Percentiles rank a stretch among this genome's conserved stretches.
Conservation (phyloP, 164 flowering plant species). For the Paratinospora sagittata region DNA sequence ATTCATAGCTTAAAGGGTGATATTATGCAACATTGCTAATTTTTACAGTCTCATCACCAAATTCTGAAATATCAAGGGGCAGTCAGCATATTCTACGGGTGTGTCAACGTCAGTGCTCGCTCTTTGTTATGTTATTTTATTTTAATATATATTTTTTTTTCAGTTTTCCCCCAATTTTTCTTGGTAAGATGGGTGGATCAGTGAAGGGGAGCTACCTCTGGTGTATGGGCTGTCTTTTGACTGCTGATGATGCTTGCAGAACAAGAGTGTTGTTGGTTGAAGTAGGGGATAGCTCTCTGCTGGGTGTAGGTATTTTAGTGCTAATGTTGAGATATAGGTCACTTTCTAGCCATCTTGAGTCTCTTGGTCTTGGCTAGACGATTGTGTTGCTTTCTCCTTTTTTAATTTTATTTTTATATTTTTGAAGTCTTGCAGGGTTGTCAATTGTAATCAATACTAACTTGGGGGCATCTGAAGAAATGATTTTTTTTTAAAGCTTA, state of each 20-base stretch:
- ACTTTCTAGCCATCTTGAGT: slow-evolving; percentile 10
- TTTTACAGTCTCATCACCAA: not conserved
- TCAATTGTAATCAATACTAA: slow-evolving; percentile 1
- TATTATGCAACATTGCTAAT: not conserved
- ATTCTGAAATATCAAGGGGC: not conserved
- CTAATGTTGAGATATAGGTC: slow-evolving; percentile 21
- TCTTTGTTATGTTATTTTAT: slow-evolving; percentile 4
- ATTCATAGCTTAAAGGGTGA: slow-evolving; percentile 36
- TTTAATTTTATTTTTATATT: not conserved
- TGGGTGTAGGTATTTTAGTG: slow-evolving; percentile 9
- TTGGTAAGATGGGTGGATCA: slow-evolving; percentile 10
- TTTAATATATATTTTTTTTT: too few species aligned
- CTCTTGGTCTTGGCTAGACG: slow-evolving; percentile 11
- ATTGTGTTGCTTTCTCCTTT: slow-evolving; percentile 10
- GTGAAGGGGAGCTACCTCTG: slow-evolving; percentile 3
- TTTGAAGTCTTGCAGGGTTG: not conserved
- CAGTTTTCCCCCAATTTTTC: slow-evolving; percentile 8
- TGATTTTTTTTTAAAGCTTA: not conserved
- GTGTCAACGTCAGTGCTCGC: slow-evolving; percentile 9
- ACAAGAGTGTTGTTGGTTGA: slow-evolving; percentile 27
- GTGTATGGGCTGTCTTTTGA: slow-evolving; percentile 22
- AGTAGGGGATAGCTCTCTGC: slow-evolving; percentile 24
- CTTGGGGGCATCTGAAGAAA: not conserved
- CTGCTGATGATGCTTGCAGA: slow-evolving; percentile 39
- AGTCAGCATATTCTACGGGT: slow-evolving; percentile 14